Evolutionary conservation across 805 yeast genomes (phyloP).

Genomic region (Zygoascus bituminiphila): DNA sequence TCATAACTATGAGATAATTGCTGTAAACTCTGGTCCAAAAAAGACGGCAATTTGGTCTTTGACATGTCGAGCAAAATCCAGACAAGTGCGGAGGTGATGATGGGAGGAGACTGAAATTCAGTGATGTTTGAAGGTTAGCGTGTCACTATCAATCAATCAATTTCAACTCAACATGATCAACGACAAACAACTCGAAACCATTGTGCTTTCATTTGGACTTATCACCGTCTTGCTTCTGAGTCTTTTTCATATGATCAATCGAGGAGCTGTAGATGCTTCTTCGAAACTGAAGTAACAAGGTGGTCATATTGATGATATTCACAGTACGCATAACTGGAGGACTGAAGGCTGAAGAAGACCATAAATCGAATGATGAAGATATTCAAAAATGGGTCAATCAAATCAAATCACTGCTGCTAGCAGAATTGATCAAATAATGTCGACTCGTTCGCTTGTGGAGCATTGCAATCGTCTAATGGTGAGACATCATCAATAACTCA

Average conservation of each 20-base stretch:
- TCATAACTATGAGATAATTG: slow-evolving; percentile 6
- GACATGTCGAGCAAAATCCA: background rate
- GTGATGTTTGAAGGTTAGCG: background rate
- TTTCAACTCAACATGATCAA: slow-evolving; percentile 57
- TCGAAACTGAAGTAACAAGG: background rate
- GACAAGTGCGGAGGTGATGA: background rate
- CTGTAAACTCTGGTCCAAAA: slow-evolving; percentile 4
- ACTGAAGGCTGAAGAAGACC: too few species aligned
- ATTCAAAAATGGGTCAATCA: too few species aligned
- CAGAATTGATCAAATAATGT: too few species aligned
- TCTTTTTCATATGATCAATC: slow-evolving; percentile 57
- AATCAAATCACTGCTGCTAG: too few species aligned
- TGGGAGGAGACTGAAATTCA: background rate
- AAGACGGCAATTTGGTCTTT: slow-evolving; percentile 6
- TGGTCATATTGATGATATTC: too few species aligned
- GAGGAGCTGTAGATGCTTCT: slow-evolving; percentile 21
- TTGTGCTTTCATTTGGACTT: slow-evolving; percentile 69
- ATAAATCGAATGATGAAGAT: too few species aligned
- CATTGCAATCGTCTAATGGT: too few species aligned
- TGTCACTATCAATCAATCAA: background rate
- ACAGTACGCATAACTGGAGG: too few species aligned
- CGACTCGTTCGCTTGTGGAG: too few species aligned
- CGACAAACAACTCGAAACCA: slow-evolving; percentile 66
- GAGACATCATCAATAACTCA: too few species aligned
- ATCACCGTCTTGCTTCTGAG: slow-evolving; percentile 62